Evolutionary conservation across 352 stramenopile species (phyloP), one percentile per base, ranked within the genome.

Genomic region (Peronosclerospora sorghi): DNA sequence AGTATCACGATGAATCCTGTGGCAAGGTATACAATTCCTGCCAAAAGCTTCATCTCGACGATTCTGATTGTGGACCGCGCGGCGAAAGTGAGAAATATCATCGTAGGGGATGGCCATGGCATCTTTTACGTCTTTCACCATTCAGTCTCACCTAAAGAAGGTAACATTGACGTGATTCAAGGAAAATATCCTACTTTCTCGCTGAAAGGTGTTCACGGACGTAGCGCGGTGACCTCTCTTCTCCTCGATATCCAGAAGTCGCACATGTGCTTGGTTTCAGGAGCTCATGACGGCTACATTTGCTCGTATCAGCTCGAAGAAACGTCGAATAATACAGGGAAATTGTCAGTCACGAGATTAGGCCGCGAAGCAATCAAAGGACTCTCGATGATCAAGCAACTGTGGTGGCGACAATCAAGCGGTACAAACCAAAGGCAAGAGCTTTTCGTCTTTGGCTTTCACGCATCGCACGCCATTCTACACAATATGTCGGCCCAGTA

Each of bases 361-460:
- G 64, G 73, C 6, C 78, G 77, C 30, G 65, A 88, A 26, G 78
- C 72, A 8, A 76, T 93, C 48, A 81, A 86, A 49, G 76, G 74
- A 10, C 69, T 93, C 28, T 68, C 72, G 5, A 91, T 76, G 4
- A 54, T 93, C 36, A 89, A 88, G 46, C 51, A 73, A 4, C 43
- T 93, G 18, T 82, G 53, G 56, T 69, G 58, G 39, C 66, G 56
- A 8, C 14, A 29, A 18, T 34, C 26, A 18, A 7, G 37, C 21
- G 24, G 13, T n/a, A 49, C n/a, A n/a, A n/a, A 38, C 8, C 30
- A 21, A 23, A 37, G 35, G 6, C 13, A 36, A 14, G 65, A 91
- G 21, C 68, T 93, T 7, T 58, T 91, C 35, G 78, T 86, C 8
- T 88, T 93, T 48, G 81, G 81, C 10, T 93, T 93, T 52, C 73